A percentile compares a stretch with the other conserved stretches of the same genome.
phyloP scores from a whole-genome alignment of 2,329 filamentous ascomycete genomes.

The Lizonia empirigonia region DNA sequence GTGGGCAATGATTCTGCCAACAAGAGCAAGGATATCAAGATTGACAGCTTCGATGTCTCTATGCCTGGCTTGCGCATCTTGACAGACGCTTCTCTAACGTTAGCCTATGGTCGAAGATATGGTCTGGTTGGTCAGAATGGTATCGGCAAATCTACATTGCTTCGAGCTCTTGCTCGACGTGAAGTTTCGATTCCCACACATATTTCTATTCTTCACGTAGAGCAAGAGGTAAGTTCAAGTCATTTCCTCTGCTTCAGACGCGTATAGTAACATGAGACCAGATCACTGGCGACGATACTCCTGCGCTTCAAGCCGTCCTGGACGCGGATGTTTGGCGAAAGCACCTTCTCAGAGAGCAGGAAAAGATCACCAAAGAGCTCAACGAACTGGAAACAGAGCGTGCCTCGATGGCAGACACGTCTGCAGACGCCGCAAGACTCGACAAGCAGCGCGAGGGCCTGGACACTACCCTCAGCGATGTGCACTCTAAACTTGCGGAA shows the following conservation, averaged over 20 bases:
- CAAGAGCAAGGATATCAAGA: conserved; percentile 99
- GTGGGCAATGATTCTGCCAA: conserved; percentile 68
- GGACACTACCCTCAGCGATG: conserved; percentile 87
- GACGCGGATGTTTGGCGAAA: conserved; percentile 99
- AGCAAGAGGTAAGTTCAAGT: conserved; percentile 77
- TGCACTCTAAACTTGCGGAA: conserved; percentile 89
- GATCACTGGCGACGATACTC: conserved; percentile 94
- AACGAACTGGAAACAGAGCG: conserved; percentile 78
- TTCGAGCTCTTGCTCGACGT: conserved; percentile 88
- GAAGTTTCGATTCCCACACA: conserved; percentile 94
- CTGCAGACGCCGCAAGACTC: conserved; percentile 81
- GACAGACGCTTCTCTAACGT: conserved; percentile 85
- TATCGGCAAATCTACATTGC: conserved; percentile 85
- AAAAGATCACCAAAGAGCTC: conserved; percentile 79
- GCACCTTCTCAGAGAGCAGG: conserved; percentile 86
- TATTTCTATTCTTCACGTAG: conserved; percentile 98
- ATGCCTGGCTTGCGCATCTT: conserved; percentile 89
- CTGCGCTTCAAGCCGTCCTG: conserved; percentile 90
- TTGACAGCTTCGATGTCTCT: conserved; percentile 93
- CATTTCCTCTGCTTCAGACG: neutral
- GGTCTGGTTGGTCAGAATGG: conserved; percentile 99
- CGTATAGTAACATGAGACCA: conserved; percentile 45
- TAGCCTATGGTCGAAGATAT: conserved; percentile 92
- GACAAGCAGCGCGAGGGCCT: conserved; percentile 88
- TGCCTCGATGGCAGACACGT: conserved; percentile 84